A percentile compares a stretch with the other conserved stretches of the same genome.
phyloP scores from a whole-genome alignment of 306 rosid species.

The Myrica gale region DNA sequence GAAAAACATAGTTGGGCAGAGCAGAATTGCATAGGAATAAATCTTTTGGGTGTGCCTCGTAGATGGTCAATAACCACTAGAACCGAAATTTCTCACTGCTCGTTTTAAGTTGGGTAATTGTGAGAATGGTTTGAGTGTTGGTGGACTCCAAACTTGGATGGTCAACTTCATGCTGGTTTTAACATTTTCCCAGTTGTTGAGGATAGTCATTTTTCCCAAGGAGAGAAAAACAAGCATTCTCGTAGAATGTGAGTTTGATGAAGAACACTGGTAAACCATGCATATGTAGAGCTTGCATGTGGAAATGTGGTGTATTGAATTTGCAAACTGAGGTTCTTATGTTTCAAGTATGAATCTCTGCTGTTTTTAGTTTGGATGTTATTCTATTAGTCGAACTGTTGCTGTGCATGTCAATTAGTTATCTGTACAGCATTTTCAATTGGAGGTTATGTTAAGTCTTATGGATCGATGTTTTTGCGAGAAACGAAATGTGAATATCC shows the following conservation, averaged over 20 bases:
- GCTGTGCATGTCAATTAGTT: constrained; percentile 4
- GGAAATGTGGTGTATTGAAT: constrained; percentile 3
- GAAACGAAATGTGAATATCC: constrained; percentile 23
- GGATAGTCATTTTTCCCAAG: not conserved
- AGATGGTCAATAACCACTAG: constrained; percentile 1
- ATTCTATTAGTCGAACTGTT: constrained; percentile 3
- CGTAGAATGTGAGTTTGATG: constrained; percentile 13
- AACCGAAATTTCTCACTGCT: not conserved
- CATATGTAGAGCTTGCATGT: constrained; percentile 9
- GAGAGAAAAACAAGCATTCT: not conserved
- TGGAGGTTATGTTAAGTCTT: not conserved
- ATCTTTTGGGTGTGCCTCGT: not conserved
- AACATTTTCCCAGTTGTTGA: not conserved
- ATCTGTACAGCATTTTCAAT: not conserved
- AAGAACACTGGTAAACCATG: not conserved
- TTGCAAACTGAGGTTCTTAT: not conserved
- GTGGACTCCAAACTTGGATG: not conserved
- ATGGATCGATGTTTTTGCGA: constrained; percentile 12
- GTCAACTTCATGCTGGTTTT: not conserved
- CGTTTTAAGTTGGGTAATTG: not conserved
- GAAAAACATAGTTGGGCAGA: too few species aligned
- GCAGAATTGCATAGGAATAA: not conserved
- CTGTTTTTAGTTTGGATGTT: not conserved
- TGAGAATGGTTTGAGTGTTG: not conserved
- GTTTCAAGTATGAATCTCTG: not conserved